Evolutionary conservation across 2,329 filamentous ascomycete genomes (phyloP), one percentile per base, ranked within the genome.

Genomic region (Kalaharituber pfeilii): DNA sequence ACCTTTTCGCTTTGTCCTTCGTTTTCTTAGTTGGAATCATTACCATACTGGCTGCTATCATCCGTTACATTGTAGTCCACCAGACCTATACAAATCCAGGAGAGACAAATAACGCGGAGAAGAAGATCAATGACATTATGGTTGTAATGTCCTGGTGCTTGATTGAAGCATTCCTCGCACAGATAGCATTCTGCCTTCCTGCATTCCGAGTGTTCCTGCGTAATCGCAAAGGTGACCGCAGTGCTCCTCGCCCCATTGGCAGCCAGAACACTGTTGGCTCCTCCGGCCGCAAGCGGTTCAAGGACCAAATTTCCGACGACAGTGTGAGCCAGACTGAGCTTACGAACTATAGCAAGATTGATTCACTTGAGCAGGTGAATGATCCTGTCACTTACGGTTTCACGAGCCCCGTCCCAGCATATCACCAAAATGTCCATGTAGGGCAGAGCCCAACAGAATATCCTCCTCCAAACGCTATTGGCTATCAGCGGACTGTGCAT

Each of bases 101-200:
- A 15, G 49, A 51, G 6, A 9, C 36, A n/a, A 26, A 42, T 1
- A 49, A 52, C n/a, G 52, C 49, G 11, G 53, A 51, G 29, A 51
- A 54, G 33, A 54, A 54, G 24, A 54, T 54, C 11, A 52, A 57
- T 49, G 53, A 54, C 5, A 57, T 57, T 22, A 57, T 53, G 28
- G 49, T 57, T 13, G 30, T 36, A n/a, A 36, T 36, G 30, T 36
- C 30, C n/a, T 57, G 55, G 55, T 53, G 51, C 20, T 53, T 52
- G 6, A 52, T 30, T 13, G 55, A 57, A 39, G 25, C 51, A 11
- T 57, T 49, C 5, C 53, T 52, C 4, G 55, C 55, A 1, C 50
- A 49, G 20, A 52, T 57, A 5, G 55, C 55, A n/a, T 57, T 57
- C 20, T 57, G 55, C 25, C 30, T 57, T 24, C 55, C 55, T 4